Evolutionary conservation across 1,284 basidiomycete genomes (phyloP), one percentile per base, ranked within the genome.

Genomic region (Cystobasidium sp.): DNA sequence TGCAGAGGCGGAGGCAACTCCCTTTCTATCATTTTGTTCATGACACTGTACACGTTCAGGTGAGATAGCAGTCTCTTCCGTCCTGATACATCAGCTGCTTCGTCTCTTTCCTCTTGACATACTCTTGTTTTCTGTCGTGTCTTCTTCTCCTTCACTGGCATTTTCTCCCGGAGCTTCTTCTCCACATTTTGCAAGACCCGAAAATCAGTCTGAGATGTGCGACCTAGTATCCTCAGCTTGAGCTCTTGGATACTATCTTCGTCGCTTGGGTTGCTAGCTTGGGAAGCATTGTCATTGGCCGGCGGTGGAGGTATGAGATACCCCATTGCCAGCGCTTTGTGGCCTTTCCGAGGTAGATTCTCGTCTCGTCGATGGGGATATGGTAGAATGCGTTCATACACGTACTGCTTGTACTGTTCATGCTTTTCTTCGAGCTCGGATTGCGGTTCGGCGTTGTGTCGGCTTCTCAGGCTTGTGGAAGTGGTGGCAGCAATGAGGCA

Each of bases 271-370:
- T 47, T 1, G 46, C 31, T 39, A 53, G 12, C 37, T 6, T 53
- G 16, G n/a, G 18, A 9, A 8, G 5, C 14, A 22, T 6, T 52
- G 16, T 43, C 41, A 9, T 7, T 37, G 41, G 1, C 8, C 5
- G 44, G 41, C n/a, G 69, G 61, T 22, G 69, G 22, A 4, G 69
- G 59, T 2, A 71, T 39, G 22, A 71, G 44, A 53, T 71, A 71
- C 1, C 58, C 61, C 44, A 64, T 51, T 37, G 64, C 22, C 20
- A 63, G 43, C 7, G 59, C 6, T 18, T 43, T 43, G 22, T 55
- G 58, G 9, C 69, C 61, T 37, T 44, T 24, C 5, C 69, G 39
- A 22, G 41, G n/a, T 10, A 44, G 39, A 14, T 55, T 37, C 6
- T 53, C 58, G 5, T 59, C 14, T 18, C 22, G 61, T 20, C n/a